Evolutionary conservation across 225 moss, liverwort and hornwort genomes (phyloP).

Genomic region (Polytrichum formosum): DNA sequence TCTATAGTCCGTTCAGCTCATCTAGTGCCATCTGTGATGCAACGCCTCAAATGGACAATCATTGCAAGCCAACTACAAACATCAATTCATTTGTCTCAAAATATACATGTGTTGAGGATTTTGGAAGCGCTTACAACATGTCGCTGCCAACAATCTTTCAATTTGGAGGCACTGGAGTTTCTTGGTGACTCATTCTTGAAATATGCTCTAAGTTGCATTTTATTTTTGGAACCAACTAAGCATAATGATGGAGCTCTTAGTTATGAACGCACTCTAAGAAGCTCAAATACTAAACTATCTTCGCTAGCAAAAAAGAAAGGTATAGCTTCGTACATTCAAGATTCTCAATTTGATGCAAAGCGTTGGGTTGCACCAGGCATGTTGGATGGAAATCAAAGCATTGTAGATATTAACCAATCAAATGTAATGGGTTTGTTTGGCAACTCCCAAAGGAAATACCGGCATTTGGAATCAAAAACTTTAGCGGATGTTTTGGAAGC

Average conservation of each 20-base stretch:
- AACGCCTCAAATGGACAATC: constrained; percentile 62
- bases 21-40: constrained; percentile 81
- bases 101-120: constrained; percentile 46
- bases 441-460: constrained; percentile 33
- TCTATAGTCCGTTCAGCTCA: constrained; percentile 71
- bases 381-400: constrained; percentile 14
- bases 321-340: constrained; percentile 44
- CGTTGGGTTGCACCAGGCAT: constrained; percentile 87
- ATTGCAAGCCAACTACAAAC: constrained; percentile 65
- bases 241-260: constrained; percentile 37
- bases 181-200: constrained; percentile 94
- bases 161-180: constrained; percentile 80
- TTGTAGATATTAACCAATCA: neutral
- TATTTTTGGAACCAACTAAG: constrained; percentile 50
- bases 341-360: constrained; percentile 84
- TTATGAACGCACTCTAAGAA: constrained; percentile 66
- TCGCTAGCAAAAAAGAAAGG: constrained; percentile 46
- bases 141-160: constrained; percentile 79
- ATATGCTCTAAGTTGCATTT: constrained; percentile 73
- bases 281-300: constrained; percentile 73
- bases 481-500: constrained; percentile 93
- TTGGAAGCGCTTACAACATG: constrained; percentile 82
- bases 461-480: constrained; percentile 92
- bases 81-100: constrained; percentile 41
- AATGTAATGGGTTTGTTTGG: no score